A percentile compares a stretch with the other conserved stretches of the same genome.
These are phyloP conservation scores for Exophiala calicioides DNA, from an alignment of 2,329 filamentous ascomycete species.

Conservation along the genomic window DNA sequence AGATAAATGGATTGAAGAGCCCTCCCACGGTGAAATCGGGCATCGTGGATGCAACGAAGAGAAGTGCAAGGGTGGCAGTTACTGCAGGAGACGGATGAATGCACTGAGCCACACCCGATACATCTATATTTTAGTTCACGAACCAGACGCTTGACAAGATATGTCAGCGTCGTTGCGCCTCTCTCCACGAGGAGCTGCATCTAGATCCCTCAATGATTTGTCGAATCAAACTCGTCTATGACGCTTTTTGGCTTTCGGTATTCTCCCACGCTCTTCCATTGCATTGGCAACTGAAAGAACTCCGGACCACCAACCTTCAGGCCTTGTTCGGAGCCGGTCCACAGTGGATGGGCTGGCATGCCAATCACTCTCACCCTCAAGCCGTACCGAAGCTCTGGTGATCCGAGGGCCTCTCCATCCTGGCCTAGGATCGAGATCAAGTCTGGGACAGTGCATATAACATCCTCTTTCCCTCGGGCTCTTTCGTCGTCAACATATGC, in stretches of 20 bases:
- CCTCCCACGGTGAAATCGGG: slow-evolving; percentile 2
- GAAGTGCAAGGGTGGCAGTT: slow-evolving; percentile 6
- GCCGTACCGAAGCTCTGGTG: slow-evolving; percentile 48
- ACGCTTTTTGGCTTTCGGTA: slow-evolving; percentile 33
- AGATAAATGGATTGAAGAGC: slow-evolving; percentile 17
- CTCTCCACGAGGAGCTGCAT: too few relatives aligned
- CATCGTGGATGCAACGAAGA: slow-evolving; percentile 11
- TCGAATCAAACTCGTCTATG: slow-evolving; percentile 36
- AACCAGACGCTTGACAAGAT: too few relatives aligned
- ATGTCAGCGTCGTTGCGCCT: too few relatives aligned
- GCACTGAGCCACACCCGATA: not conserved
- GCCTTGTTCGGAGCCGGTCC: slow-evolving; percentile 45
- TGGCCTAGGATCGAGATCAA: slow-evolving; percentile 29
- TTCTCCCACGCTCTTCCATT: slow-evolving; percentile 31
- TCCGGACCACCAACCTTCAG: slow-evolving; percentile 45
- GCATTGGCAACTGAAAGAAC: slow-evolving; percentile 38
- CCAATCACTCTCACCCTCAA: slow-evolving; percentile 54
- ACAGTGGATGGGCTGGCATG: slow-evolving; percentile 52
- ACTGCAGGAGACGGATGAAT: slow-evolving; percentile 10
- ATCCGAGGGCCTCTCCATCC: slow-evolving; percentile 28
- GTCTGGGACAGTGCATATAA: slow-evolving; percentile 38
- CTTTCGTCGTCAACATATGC: slow-evolving; percentile 22
- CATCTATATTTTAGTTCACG: too few relatives aligned
- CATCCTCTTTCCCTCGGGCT: slow-evolving; percentile 20
- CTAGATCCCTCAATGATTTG: too few relatives aligned